These are phyloP conservation scores for Epichloe sibirici DNA, from an alignment of 2,329 filamentous ascomycete species.

Conservation along the genomic window DNA sequence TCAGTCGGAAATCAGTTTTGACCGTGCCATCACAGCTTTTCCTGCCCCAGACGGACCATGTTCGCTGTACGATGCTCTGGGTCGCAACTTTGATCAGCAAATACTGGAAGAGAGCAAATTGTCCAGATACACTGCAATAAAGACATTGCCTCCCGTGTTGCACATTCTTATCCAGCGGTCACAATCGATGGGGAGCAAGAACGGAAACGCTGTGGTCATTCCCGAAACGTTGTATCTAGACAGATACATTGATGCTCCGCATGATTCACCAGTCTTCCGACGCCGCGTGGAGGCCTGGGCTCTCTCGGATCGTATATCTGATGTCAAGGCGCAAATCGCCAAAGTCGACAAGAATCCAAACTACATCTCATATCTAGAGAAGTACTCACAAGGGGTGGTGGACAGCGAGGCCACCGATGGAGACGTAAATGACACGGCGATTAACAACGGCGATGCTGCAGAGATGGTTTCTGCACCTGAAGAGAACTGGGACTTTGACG, in stretches of 20 bases:
- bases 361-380: slow-evolving; percentile 18
- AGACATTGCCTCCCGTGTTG: slow-evolving; percentile 67
- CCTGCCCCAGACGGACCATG: slow-evolving; percentile 36
- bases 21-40: slow-evolving; percentile 50
- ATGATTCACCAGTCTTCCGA: slow-evolving; percentile 47
- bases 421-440: not conserved
- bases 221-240: slow-evolving; percentile 76
- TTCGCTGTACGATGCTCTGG: slow-evolving; percentile 73
- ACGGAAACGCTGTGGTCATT: slow-evolving; percentile 66
- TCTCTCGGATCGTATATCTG: slow-evolving; percentile 51
- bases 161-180: slow-evolving; percentile 84
- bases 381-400: slow-evolving; percentile 13
- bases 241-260: slow-evolving; percentile 64
- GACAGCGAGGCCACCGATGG: slow-evolving; percentile 4
- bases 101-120: slow-evolving; percentile 53
- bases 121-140: slow-evolving; percentile 58
- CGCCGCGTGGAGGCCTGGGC: slow-evolving; percentile 62
- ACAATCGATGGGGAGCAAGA: slow-evolving; percentile 62
- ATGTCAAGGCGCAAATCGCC: slow-evolving; percentile 32
- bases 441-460: not conserved
- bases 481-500: slow-evolving; percentile 27
- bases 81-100: slow-evolving; percentile 73
- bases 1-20: slow-evolving; percentile 38
- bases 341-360: slow-evolving; percentile 15
- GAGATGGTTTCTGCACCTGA: slow-evolving; percentile 5